Conservation (phyloP, 768 basidiomycete species). For the Arthromyces matolae region DNA sequence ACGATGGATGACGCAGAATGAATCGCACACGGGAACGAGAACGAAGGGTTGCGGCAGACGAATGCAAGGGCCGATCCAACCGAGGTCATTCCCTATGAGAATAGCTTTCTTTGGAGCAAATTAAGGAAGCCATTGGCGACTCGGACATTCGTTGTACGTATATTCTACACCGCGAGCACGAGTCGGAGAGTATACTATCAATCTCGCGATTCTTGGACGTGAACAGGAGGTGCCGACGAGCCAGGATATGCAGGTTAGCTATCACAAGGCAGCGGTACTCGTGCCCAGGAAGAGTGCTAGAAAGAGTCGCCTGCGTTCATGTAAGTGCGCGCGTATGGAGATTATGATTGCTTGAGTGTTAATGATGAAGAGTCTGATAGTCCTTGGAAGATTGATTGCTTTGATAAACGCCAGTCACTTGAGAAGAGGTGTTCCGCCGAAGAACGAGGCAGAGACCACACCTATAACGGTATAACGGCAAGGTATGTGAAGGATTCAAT, state of each 20-base stretch:
- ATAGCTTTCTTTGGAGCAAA: too few species aligned
- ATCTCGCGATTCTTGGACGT: neutral
- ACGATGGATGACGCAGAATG: conserved; percentile 3
- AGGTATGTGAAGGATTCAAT: neutral
- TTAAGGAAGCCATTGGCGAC: neutral
- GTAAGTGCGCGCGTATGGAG: neutral
- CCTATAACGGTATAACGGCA: neutral
- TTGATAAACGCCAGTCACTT: neutral
- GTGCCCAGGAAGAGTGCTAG: neutral
- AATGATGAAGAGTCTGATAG: neutral
- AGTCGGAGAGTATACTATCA: neutral
- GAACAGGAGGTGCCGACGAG: conserved; percentile 4
- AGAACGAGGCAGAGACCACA: too few species aligned
- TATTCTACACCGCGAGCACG: neutral
- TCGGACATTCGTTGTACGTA: neutral
- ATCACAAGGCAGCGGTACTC: too few species aligned
- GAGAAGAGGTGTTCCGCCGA: neutral
- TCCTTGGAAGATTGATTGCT: neutral
- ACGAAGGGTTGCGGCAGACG: neutral
- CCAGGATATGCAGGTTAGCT: conserved; percentile 6
- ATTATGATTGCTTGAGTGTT: neutral
- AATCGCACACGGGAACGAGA: neutral
- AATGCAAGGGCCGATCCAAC: neutral
- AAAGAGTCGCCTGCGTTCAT: neutral
- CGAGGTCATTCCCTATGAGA: neutral